Percentiles rank a stretch among this genome's conserved stretches.
phyloP scores from a whole-genome alignment of 2,329 filamentous ascomycete genomes.

The Didymella segeticola region DNA sequence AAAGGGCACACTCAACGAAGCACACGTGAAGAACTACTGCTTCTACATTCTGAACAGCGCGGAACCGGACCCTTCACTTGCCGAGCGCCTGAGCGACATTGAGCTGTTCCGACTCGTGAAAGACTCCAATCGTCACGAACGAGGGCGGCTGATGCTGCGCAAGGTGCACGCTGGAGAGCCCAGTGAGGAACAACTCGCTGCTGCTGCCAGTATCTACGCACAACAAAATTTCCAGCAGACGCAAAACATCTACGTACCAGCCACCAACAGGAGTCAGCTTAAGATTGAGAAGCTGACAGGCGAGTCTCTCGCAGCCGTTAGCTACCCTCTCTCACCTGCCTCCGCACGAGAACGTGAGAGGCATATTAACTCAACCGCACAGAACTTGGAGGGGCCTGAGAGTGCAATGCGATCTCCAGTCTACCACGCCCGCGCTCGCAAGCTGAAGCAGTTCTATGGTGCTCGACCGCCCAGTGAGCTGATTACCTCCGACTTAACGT shows the following conservation, averaged over 20 bases:
- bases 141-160: slow-evolving; percentile 87
- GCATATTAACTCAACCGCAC: slow-evolving; percentile 62
- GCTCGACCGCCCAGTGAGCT: slow-evolving; percentile 93
- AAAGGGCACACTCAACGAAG: slow-evolving; percentile 87
- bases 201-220: slow-evolving; percentile 86
- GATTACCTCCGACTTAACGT: slow-evolving; percentile 93
- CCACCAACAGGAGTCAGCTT: slow-evolving; percentile 78
- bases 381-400: slow-evolving; percentile 56
- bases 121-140: slow-evolving; percentile 81
- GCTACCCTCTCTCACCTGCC: slow-evolving; percentile 85
- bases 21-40: slow-evolving; percentile 93
- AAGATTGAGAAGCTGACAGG: slow-evolving; percentile 91
- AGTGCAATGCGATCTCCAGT: slow-evolving; percentile 38
- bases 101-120: slow-evolving; percentile 93
- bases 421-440: slow-evolving; percentile 54
- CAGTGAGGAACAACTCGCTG: slow-evolving; percentile 82
- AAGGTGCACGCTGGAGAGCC: slow-evolving; percentile 94
- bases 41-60: slow-evolving; percentile 91
- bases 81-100: slow-evolving; percentile 81
- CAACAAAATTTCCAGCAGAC: slow-evolving; percentile 79
- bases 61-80: slow-evolving; percentile 81
- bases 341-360: slow-evolving; percentile 71
- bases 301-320: slow-evolving; percentile 83
- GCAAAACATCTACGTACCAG: slow-evolving; percentile 63
- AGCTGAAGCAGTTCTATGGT: slow-evolving; percentile 84